phyloP scores from a whole-genome alignment of 352 stramenopile genomes.

The Phytophthora agathidicida region DNA sequence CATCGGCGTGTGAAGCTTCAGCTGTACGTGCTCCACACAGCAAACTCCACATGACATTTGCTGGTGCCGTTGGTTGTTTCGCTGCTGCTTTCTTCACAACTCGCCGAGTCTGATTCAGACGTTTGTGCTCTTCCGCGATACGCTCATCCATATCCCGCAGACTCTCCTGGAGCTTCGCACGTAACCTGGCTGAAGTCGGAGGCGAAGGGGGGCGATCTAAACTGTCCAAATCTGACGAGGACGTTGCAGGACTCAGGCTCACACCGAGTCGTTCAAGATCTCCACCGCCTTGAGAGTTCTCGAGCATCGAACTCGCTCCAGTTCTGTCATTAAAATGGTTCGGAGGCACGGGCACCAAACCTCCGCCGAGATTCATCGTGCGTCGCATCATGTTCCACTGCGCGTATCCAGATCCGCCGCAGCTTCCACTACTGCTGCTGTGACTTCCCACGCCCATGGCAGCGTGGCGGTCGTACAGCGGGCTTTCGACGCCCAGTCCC shows the following conservation, averaged over 20 bases:
- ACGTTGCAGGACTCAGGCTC: conserved; percentile 29
- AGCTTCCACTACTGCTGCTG: conserved; percentile 1
- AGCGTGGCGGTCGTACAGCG: conserved; percentile 25
- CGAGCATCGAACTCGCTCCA: conserved; percentile 14
- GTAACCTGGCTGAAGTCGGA: conserved; percentile 52
- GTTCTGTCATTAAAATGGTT: conserved; percentile 21
- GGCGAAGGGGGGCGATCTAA: conserved; percentile 23
- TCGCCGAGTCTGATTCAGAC: conserved; percentile 41
- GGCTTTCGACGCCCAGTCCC: conserved; percentile 23
- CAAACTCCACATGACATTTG: conserved; percentile 66
- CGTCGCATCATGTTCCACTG: conserved; percentile 56
- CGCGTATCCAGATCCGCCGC: conserved; percentile 38
- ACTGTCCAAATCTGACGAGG: conserved; percentile 38
- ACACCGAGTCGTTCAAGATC: conserved; percentile 22
- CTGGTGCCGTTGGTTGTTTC: conserved; percentile 26
- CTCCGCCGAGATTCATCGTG: conserved; percentile 29
- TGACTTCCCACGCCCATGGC: conserved; percentile 2
- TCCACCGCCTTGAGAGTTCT: conserved; percentile 46
- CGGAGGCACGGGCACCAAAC: conserved; percentile 49
- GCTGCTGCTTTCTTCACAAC: conserved; percentile 31
- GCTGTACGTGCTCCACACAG: conserved; percentile 57
- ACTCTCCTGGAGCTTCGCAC: conserved; percentile 67
- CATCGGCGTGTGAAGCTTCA: conserved; percentile 48
- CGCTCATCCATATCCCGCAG: conserved; percentile 59
- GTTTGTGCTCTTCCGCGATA: conserved; percentile 51